Evolutionary conservation across 2,329 filamentous ascomycete genomes (phyloP), one percentile per base, ranked within the genome.

Genomic region (Pezicula radicicola): DNA sequence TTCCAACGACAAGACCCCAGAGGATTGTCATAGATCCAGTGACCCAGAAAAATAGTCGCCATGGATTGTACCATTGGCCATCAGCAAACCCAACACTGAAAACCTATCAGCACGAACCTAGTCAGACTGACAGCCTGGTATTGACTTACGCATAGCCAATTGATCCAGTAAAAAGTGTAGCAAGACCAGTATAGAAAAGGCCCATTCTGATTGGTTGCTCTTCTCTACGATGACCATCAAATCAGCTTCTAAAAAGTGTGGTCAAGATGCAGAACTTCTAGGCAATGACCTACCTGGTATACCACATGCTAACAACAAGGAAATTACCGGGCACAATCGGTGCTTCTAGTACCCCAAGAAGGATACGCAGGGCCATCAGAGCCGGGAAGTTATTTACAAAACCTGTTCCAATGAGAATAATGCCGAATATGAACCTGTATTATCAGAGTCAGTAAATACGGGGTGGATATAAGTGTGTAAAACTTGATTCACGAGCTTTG

Each of bases 1-100:
- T 72, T 30, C 70, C 63, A 55, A 77, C 75, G 5, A 72, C 46
- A 3, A 72, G 13, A 0, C 27, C 66, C 45, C 16, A 68, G 57
- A 49, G 68, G 62, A 2, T 55, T 35, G 5, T 63, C 61, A 55
- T 53, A 16, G 55, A 52, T 15, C 63, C 63, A 28, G 43, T 56
- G 35, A 60, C 52, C 45, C 48, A 50, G 45, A 57, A 62, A 28
- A 59, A 46, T 8, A 54, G 51, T 45, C 57, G 56, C 64, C 64
- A 65, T 37, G 53, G 49, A 6, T 55, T 51, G n/a, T 15, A 39
- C 36, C 36, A 39, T 16, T 56, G 46, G 33, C 46, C 37, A 18
- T 55, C 12, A 27, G 58, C 54, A 50, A 66, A 47, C 8, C 65
- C 66, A 10, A 64, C 59, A 15, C 36, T 39, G 16, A 39, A 39